Evolutionary conservation across 164 flowering plant species (phyloP).

Genomic region (Annona cherimola): DNA sequence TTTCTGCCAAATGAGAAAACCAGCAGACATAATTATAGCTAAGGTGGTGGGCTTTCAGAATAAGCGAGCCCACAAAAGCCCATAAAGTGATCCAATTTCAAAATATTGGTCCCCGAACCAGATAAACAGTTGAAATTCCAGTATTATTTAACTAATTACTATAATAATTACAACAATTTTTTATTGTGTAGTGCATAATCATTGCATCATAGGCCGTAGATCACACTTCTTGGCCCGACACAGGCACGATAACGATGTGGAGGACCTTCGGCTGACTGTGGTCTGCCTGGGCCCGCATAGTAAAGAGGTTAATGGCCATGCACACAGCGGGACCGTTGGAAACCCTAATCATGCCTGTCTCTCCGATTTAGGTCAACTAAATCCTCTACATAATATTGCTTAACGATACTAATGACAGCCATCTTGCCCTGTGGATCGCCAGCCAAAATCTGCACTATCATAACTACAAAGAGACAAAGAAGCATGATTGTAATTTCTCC

Average conservation of each 20-base stretch:
- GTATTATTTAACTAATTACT: too few relatives aligned
- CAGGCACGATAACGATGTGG: neutral
- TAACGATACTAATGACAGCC: conserved; percentile 32
- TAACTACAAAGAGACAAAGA: conserved; percentile 11
- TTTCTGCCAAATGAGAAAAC: too few relatives aligned
- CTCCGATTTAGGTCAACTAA: conserved; percentile 17
- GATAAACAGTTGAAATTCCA: too few relatives aligned
- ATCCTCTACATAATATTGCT: conserved; percentile 14
- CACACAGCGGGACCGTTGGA: neutral
- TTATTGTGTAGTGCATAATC: neutral
- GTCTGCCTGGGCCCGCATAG: neutral
- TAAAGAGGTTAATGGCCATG: neutral
- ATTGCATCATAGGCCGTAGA: neutral
- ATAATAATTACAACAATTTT: too few relatives aligned
- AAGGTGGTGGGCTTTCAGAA: too few relatives aligned
- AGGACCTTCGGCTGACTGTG: neutral
- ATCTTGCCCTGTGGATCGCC: neutral
- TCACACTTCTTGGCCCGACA: neutral
- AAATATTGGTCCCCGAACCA: too few relatives aligned
- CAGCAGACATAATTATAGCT: too few relatives aligned
- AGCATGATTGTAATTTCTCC: neutral
- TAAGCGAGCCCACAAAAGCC: too few relatives aligned
- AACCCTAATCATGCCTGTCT: neutral
- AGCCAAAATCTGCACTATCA: neutral
- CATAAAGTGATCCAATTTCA: too few relatives aligned